Evolutionary conservation across 331 rosid genomes (phyloP).

Genomic region (Telfairia occidentalis): DNA sequence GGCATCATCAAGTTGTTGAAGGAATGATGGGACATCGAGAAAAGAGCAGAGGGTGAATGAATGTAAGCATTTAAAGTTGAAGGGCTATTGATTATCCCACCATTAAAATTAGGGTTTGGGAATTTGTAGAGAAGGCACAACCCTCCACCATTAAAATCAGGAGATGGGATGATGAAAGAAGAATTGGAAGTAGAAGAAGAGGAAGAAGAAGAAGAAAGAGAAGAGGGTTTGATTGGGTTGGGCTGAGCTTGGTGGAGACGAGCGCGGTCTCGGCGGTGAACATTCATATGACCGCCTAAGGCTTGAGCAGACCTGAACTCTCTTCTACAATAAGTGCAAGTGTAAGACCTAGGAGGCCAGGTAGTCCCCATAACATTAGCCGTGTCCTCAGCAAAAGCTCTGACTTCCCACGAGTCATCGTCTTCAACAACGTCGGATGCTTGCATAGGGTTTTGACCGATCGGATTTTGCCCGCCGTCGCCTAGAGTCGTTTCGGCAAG

Average conservation of each 20-base stretch:
- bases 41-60: slow-evolving; percentile 45
- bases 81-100: not conserved
- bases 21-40: slow-evolving; percentile 42
- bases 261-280: slow-evolving; percentile 97
- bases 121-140: slow-evolving; percentile 59
- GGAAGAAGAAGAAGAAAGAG: slow-evolving; percentile 9
- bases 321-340: slow-evolving; percentile 73
- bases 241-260: slow-evolving; percentile 55
- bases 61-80: not conserved
- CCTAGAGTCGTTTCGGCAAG: not conserved
- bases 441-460: slow-evolving; percentile 57
- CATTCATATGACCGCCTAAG: slow-evolving; percentile 97
- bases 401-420: slow-evolving; percentile 87
- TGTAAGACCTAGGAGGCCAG: slow-evolving; percentile 94
- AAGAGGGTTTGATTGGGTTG: slow-evolving; percentile 11
- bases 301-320: slow-evolving; percentile 95
- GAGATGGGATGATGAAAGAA: slow-evolving; percentile 36
- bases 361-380: slow-evolving; percentile 68
- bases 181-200: not conserved
- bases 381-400: slow-evolving; percentile 88
- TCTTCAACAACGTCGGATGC: slow-evolving; percentile 8
- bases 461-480: slow-evolving; percentile 9
- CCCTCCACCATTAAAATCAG: slow-evolving; percentile 46
- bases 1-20: slow-evolving; percentile 22
- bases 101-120: slow-evolving; percentile 39